phyloP scores from a whole-genome alignment of 345 rosid species.

The Melaleuca quinquenervia region DNA sequence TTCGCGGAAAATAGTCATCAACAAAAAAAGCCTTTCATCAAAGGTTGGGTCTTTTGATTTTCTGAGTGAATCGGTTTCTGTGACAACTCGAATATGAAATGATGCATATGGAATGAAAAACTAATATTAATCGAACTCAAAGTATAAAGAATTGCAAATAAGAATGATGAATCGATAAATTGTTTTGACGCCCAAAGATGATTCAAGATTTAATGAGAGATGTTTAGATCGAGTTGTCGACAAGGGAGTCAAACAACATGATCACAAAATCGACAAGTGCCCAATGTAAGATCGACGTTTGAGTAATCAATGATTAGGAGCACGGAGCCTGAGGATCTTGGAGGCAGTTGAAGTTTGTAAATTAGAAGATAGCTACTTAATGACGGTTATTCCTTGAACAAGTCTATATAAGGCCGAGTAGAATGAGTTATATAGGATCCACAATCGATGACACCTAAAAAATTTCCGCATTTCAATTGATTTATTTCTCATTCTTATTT shows the following conservation, averaged over 20 bases:
- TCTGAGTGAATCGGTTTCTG: not conserved
- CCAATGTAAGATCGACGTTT: too few relatives aligned
- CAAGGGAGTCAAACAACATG: too few relatives aligned
- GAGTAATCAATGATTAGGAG: not conserved
- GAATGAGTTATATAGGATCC: not conserved
- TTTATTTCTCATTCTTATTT: too few relatives aligned
- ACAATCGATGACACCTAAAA: not conserved
- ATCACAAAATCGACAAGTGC: too few relatives aligned
- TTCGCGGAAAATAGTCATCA: not conserved
- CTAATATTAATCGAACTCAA: not conserved
- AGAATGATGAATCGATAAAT: not conserved
- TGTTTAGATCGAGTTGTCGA: too few relatives aligned
- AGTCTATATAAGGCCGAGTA: not conserved
- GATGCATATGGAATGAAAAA: not conserved
- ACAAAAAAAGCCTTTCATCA: not conserved
- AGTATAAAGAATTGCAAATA: not conserved
- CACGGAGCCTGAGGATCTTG: not conserved
- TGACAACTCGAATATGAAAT: not conserved
- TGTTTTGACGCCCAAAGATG: too few relatives aligned
- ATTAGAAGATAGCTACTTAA: not conserved
- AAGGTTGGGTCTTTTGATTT: not conserved
- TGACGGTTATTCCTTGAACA: not conserved
- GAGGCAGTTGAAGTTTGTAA: not conserved
- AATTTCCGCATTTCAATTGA: too few relatives aligned
- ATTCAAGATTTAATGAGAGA: too few relatives aligned